A percentile compares a stretch with the other conserved stretches of the same genome.
Conservation (phyloP, 2,329 filamentous ascomycete genomes). For the Macroventuria anomochaeta region DNA sequence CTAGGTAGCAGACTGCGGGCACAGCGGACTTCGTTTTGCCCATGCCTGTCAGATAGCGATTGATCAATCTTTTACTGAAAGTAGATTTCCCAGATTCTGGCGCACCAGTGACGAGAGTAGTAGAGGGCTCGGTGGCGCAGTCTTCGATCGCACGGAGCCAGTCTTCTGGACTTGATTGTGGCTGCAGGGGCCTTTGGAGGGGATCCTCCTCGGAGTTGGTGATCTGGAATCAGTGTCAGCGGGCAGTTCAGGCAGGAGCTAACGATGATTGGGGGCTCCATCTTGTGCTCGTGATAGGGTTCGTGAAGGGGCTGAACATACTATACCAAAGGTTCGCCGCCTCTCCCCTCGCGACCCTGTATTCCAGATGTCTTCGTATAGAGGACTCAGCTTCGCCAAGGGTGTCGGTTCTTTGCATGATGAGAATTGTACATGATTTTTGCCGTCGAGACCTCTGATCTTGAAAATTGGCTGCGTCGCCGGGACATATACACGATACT, state of each 20-base stretch:
- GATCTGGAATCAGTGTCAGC: slow-evolving; percentile 27
- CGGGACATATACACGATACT: slow-evolving; percentile 68
- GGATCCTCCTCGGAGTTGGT: slow-evolving; percentile 37
- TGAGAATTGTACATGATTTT: slow-evolving; percentile 56
- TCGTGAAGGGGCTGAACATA: slow-evolving; percentile 31
- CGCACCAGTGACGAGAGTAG: slow-evolving; percentile 70
- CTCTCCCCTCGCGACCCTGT: slow-evolving; percentile 40
- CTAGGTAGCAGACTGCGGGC: slow-evolving; percentile 65
- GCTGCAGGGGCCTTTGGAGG: slow-evolving; percentile 36
- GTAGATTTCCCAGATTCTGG: slow-evolving; percentile 80
- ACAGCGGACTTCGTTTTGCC: slow-evolving; percentile 36
- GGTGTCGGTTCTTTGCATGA: slow-evolving; percentile 57
- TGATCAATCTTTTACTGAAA: slow-evolving; percentile 70
- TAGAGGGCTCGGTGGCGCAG: slow-evolving; percentile 44
- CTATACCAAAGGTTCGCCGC: slow-evolving; percentile 42
- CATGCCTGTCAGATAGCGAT: slow-evolving; percentile 66
- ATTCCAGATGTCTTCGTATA: slow-evolving; percentile 73
- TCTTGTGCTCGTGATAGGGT: neutral
- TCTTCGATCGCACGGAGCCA: slow-evolving; percentile 52
- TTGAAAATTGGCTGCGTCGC: slow-evolving; percentile 74
- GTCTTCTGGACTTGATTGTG: slow-evolving; percentile 67
- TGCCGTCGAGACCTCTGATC: slow-evolving; percentile 63
- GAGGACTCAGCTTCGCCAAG: slow-evolving; percentile 67
- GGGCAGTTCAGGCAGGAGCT: neutral
- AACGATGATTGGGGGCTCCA: neutral